These are phyloP conservation scores for Beta macrorhiza DNA, from an alignment of 179 eudicot genomes.

Conservation along the genomic window DNA sequence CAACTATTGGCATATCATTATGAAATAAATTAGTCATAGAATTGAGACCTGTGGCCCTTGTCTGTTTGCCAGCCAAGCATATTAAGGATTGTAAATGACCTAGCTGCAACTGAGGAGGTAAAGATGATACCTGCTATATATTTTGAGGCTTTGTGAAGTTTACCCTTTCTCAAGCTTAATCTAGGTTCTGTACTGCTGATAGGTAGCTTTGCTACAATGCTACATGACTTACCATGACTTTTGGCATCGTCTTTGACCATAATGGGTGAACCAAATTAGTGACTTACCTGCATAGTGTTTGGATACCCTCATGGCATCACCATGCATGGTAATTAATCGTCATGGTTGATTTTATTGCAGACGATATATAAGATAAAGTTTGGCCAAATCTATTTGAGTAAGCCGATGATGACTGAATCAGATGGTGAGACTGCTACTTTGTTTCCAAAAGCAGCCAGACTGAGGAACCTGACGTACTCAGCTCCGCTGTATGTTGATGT, in stretches of 20 bases:
- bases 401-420: slow-evolving; percentile 99
- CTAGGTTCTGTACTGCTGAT: neutral
- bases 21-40: neutral
- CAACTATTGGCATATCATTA: neutral
- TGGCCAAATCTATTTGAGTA: slow-evolving; percentile 87
- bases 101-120: neutral
- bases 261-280: neutral
- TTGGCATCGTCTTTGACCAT: neutral
- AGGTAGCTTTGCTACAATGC: neutral
- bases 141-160: neutral
- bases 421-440: slow-evolving; percentile 97
- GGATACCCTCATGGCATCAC: neutral
- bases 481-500: slow-evolving; percentile 97
- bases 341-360: slow-evolving; percentile 43
- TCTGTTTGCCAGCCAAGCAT: neutral
- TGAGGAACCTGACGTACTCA: slow-evolving; percentile 90
- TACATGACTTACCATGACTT: neutral
- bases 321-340: slow-evolving; percentile 1
- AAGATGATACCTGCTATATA: neutral
- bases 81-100: neutral
- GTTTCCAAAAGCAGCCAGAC: slow-evolving; percentile 96
- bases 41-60: neutral
- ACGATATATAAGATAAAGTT: slow-evolving; percentile 86
- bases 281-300: neutral
- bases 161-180: neutral